Conservation (phyloP, 2,329 filamentous ascomycete species). For the Fusarium sp. region DNA sequence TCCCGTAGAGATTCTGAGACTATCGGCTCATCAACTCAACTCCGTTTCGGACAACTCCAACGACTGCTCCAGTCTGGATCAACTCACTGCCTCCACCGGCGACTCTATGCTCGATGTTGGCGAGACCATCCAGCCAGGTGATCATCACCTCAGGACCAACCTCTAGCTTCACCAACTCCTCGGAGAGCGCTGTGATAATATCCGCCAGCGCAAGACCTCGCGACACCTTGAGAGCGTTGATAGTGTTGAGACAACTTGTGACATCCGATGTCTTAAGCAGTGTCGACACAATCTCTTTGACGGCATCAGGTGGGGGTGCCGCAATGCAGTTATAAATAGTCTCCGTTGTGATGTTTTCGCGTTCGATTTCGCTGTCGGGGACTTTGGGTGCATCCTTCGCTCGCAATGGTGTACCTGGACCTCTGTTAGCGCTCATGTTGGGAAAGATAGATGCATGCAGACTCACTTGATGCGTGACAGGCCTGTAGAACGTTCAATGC, state of each 20-base stretch:
- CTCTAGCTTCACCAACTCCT: conserved; percentile 83
- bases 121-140: conserved; percentile 88
- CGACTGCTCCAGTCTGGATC: conserved; percentile 91
- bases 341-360: conserved; percentile 85
- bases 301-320: conserved; percentile 89
- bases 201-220: conserved; percentile 93
- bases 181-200: conserved; percentile 86
- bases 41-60: conserved; percentile 87
- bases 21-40: conserved; percentile 72
- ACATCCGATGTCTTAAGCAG: conserved; percentile 87
- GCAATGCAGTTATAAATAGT: conserved; percentile 98
- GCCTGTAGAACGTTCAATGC: conserved; percentile 96
- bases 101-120: conserved; percentile 91
- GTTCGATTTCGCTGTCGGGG: conserved; percentile 71
- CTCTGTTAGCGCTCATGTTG: conserved; percentile 2
- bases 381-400: conserved; percentile 67
- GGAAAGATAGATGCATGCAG: not conserved
- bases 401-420: conserved; percentile 72
- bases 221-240: conserved; percentile 85
- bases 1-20: not conserved
- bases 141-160: conserved; percentile 89
- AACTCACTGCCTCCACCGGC: conserved; percentile 87
- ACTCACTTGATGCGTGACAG: conserved; percentile 88
- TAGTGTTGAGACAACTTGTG: conserved; percentile 85
- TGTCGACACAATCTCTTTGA: conserved; percentile 83